Conservation (phyloP, 2,329 filamentous ascomycete species). For the Alternaria sp. region DNA sequence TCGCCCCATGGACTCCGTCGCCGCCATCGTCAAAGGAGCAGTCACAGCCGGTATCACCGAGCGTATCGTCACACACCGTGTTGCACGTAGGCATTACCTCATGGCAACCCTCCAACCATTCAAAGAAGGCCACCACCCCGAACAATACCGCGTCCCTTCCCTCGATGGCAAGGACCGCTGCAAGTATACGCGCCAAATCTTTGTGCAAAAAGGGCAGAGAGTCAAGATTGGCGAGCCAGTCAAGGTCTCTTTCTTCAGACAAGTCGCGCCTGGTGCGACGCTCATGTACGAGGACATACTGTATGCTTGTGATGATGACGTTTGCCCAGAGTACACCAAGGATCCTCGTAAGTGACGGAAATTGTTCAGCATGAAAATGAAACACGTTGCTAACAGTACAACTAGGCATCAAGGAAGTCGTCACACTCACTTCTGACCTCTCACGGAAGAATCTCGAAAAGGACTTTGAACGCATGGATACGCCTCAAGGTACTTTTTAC, state of each 20-base stretch:
- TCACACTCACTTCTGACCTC: conserved; percentile 94
- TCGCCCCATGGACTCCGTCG: conserved; percentile 97
- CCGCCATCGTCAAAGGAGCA: conserved; percentile 97
- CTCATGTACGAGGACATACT: conserved; percentile 99
- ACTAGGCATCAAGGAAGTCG: conserved; percentile 96
- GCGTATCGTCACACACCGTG: conserved; percentile 93
- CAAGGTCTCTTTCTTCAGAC: conserved; percentile 98
- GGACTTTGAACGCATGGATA: conserved; percentile 99
- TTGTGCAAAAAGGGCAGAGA: conserved; percentile 97
- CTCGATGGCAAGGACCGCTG: conserved; percentile 97
- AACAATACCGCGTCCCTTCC: conserved; percentile 95
- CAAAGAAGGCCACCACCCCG: conserved; percentile 97
- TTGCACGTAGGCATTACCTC: conserved; percentile 96
- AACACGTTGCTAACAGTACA: not conserved
- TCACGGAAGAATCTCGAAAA: conserved; percentile 99
- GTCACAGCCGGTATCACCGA: conserved; percentile 98
- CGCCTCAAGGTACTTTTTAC: conserved; percentile 80
- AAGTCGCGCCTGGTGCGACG: conserved; percentile 94
- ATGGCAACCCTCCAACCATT: conserved; percentile 99
- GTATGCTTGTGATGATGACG: conserved; percentile 97
- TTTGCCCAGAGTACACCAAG: conserved; percentile 98
- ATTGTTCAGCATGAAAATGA: not conserved
- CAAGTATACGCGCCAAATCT: conserved; percentile 98
- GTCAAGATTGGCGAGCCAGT: conserved; percentile 99
- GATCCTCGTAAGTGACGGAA: conserved; percentile 83